Percentiles rank a stretch among this genome's conserved stretches.
phyloP scores from a whole-genome alignment of 257 asterid species.

The Plantago elongata region DNA sequence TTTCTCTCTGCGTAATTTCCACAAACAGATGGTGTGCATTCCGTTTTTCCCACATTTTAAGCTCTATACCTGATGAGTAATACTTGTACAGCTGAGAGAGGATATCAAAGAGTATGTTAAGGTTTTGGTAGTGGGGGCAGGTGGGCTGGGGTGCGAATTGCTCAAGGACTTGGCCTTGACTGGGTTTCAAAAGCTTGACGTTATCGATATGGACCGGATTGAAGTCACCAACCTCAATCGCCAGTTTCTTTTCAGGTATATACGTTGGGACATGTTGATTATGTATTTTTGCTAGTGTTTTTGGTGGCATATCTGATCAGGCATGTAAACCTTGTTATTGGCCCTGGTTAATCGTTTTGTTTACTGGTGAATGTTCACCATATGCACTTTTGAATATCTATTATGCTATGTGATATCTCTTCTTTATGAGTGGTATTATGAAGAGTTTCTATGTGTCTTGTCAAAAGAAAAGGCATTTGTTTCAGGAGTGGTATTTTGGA shows the following conservation, averaged over 20 bases:
- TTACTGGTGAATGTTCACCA: too few species aligned
- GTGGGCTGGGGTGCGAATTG: conserved; percentile 98
- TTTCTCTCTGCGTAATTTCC: conserved; percentile 14
- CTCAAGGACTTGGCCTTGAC: conserved; percentile 91
- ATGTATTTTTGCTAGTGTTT: not conserved
- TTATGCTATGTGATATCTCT: not conserved
- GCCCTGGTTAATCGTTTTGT: too few species aligned
- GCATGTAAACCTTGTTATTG: too few species aligned
- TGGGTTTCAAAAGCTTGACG: conserved; percentile 81
- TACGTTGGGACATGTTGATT: conserved; percentile 7
- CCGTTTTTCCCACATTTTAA: not conserved
- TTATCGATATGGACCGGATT: conserved; percentile 95
- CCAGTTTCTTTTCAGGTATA: conserved; percentile 90
- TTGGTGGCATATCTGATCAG: conserved; percentile 1
- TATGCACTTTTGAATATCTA: not conserved
- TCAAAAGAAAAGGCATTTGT: not conserved
- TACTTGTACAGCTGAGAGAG: conserved; percentile 56
- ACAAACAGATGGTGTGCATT: conserved; percentile 20
- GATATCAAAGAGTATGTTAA: conserved; percentile 71
- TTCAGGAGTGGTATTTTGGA: not conserved
- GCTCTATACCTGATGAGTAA: conserved; percentile 17
- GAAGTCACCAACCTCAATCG: conserved; percentile 96
- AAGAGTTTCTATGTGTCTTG: not conserved
- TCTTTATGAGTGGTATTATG: not conserved
- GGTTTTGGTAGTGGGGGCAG: conserved; percentile 95